Percentiles rank a stretch among this genome's conserved stretches.
Conservation (phyloP, 2,329 filamentous ascomycete genomes). For the Fusarium burgessii region DNA sequence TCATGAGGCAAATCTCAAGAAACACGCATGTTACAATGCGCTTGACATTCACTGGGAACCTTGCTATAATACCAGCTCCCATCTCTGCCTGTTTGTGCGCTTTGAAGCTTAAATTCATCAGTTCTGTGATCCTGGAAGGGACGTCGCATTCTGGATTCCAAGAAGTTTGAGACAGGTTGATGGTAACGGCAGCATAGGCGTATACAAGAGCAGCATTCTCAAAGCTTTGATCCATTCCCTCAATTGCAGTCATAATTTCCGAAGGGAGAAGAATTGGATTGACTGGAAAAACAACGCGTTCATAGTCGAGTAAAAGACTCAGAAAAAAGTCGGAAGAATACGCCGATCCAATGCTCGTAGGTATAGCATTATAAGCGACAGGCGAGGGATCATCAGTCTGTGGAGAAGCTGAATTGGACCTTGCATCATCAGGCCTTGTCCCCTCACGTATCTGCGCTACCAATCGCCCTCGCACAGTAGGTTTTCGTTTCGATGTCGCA, state of each 20-base stretch:
- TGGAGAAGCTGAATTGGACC: slow-evolving; percentile 24
- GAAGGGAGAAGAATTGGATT: slow-evolving; percentile 51
- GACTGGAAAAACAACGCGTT: slow-evolving; percentile 53
- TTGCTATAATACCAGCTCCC: slow-evolving; percentile 48
- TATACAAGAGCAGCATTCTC: slow-evolving; percentile 54
- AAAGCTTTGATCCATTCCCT: slow-evolving; percentile 49
- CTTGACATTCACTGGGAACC: slow-evolving; percentile 56
- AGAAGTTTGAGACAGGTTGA: slow-evolving; percentile 51
- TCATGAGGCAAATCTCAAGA: slow-evolving; percentile 65
- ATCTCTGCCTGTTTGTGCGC: slow-evolving; percentile 47
- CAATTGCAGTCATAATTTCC: slow-evolving; percentile 50
- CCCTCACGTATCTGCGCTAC: slow-evolving; percentile 52
- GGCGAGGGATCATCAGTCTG: slow-evolving; percentile 14
- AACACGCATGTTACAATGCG: slow-evolving; percentile 63
- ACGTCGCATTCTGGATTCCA: slow-evolving; percentile 48
- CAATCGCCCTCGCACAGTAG: slow-evolving; percentile 51
- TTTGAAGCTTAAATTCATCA: slow-evolving; percentile 42
- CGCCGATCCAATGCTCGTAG: slow-evolving; percentile 11
- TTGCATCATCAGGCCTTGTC: slow-evolving; percentile 30
- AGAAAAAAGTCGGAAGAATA: slow-evolving; percentile 52
- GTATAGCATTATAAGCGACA: slow-evolving; percentile 6
- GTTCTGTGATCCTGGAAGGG: slow-evolving; percentile 48
- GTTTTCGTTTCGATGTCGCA: slow-evolving; percentile 50
- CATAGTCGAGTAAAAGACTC: slow-evolving; percentile 50
- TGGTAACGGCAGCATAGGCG: slow-evolving; percentile 52